These are phyloP conservation scores for Puccinia hordei DNA, from an alignment of 1,284 basidiomycete genomes.

Conservation along the genomic window DNA sequence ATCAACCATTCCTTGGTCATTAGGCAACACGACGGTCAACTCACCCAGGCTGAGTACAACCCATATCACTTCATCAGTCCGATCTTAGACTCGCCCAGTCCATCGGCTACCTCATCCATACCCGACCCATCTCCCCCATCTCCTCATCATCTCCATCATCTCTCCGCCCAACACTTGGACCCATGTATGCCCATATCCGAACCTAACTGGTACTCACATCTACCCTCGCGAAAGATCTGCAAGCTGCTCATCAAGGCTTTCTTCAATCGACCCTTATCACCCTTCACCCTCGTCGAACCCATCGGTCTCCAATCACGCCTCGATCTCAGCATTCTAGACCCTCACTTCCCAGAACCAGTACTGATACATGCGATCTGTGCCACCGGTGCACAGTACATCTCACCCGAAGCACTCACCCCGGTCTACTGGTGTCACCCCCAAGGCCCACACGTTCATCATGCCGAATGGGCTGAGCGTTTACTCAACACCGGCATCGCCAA, in stretches of 20 bases:
- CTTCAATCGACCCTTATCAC: conserved; percentile 40
- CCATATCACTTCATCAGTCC: background rate
- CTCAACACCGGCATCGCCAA: background rate
- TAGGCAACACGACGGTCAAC: background rate
- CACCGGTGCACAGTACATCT: conserved; percentile 38
- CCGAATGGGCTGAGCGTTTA: conserved; percentile 33
- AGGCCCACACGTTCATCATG: conserved; percentile 20
- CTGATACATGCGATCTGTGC: conserved; percentile 48
- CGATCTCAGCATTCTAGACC: conserved; percentile 8
- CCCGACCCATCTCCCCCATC: conserved; percentile 24
- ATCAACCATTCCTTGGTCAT: conserved; percentile 15
- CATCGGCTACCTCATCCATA: conserved; percentile 33
- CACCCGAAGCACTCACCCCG: background rate
- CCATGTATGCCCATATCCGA: conserved; percentile 9
- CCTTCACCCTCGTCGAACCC: conserved; percentile 41
- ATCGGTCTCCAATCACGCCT: conserved; percentile 16
- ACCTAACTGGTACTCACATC: conserved; percentile 32
- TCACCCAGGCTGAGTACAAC: conserved; percentile 2
- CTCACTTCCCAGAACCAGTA: conserved; percentile 32
- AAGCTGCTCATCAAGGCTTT: conserved; percentile 28
- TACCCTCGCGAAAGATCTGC: conserved; percentile 27
- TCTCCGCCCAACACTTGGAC: background rate
- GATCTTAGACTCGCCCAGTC: conserved; percentile 8
- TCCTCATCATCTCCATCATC: background rate
- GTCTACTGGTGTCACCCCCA: conserved; percentile 18